Evolutionary conservation across 441 rosid species (phyloP).

Genomic region (Brassica hybrid): DNA sequence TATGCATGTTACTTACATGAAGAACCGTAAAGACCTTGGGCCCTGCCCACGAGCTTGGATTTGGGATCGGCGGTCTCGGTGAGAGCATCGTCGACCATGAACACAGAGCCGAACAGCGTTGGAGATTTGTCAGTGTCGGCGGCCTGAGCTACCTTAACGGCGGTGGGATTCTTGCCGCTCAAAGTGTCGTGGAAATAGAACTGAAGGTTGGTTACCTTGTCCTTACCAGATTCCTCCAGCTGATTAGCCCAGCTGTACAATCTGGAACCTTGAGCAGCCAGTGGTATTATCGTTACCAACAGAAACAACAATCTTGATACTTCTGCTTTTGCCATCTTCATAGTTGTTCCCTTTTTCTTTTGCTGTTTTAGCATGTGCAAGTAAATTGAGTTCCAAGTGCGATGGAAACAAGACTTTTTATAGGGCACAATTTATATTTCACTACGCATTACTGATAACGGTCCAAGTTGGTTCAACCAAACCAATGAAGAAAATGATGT

Average conservation of each 20-base stretch:
- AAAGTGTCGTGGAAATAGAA: constrained; percentile 79
- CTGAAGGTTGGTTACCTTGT: constrained; percentile 58
- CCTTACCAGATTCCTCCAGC: constrained; percentile 38
- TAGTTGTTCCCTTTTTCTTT: neutral
- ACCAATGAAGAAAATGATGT: neutral
- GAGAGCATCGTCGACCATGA: constrained; percentile 69
- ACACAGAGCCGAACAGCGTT: constrained; percentile 56
- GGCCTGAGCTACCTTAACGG: constrained; percentile 59
- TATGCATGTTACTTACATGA: constrained; percentile 31
- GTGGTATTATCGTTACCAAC: constrained; percentile 32
- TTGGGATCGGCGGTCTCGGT: constrained; percentile 64
- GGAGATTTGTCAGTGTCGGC: constrained; percentile 49
- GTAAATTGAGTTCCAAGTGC: constrained; percentile 3
- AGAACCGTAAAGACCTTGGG: constrained; percentile 72
- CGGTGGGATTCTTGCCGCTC: constrained; percentile 63
- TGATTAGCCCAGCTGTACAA: constrained; percentile 46
- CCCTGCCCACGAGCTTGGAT: constrained; percentile 68
- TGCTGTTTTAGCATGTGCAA: neutral
- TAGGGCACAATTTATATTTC: constrained; percentile 1
- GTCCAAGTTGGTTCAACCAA: constrained; percentile 39
- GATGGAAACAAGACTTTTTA: constrained; percentile 12
- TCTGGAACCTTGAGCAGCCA: constrained; percentile 41
- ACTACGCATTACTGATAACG: neutral
- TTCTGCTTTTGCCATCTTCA: constrained; percentile 46
- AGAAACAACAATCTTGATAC: constrained; percentile 34